Percentiles rank a stretch among this genome's conserved stretches.
Conservation (phyloP, 1,139 yeast genomes). For the Geotrichum fermentans region DNA sequence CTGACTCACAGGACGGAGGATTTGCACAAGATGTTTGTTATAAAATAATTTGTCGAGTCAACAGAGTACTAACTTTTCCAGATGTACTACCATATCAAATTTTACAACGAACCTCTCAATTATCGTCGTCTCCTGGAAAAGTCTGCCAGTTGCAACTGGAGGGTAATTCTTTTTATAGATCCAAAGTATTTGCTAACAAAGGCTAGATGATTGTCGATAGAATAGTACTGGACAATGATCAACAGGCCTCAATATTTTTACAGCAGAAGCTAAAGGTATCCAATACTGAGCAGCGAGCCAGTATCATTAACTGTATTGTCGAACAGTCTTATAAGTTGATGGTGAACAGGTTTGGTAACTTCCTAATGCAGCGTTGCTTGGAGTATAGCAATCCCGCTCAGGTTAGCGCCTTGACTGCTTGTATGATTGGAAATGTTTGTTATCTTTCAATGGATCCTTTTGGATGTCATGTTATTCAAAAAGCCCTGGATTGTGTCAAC, state of each 20-base stretch:
- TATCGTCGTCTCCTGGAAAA: constrained; percentile 32
- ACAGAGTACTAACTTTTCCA: constrained; percentile 1
- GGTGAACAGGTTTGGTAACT: constrained; percentile 43
- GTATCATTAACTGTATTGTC: constrained; percentile 36
- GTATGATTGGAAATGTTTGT: constrained; percentile 37
- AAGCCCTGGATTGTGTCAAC: constrained; percentile 39
- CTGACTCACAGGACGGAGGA: constrained; percentile 8
- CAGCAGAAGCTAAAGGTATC: constrained; percentile 42
- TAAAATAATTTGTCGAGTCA: neutral
- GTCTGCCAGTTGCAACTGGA: constrained; percentile 33
- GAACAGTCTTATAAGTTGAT: constrained; percentile 37
- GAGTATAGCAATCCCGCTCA: constrained; percentile 39
- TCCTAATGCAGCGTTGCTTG: constrained; percentile 41
- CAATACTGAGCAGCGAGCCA: constrained; percentile 33
- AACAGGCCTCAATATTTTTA: constrained; percentile 42
- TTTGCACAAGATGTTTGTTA: constrained; percentile 16
- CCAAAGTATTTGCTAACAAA: neutral
- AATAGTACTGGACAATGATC: constrained; percentile 39
- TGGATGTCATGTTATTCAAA: constrained; percentile 45
- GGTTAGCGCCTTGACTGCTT: constrained; percentile 31
- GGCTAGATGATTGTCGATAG: constrained; percentile 33
- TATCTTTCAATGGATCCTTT: constrained; percentile 39
- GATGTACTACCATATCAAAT: constrained; percentile 25
- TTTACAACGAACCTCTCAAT: constrained; percentile 30
- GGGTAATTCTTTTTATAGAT: constrained; percentile 8